Percentiles rank a stretch among this genome's conserved stretches.
Conservation (phyloP, 2,329 filamentous ascomycete species). For the Salinomyces thailandicus region DNA sequence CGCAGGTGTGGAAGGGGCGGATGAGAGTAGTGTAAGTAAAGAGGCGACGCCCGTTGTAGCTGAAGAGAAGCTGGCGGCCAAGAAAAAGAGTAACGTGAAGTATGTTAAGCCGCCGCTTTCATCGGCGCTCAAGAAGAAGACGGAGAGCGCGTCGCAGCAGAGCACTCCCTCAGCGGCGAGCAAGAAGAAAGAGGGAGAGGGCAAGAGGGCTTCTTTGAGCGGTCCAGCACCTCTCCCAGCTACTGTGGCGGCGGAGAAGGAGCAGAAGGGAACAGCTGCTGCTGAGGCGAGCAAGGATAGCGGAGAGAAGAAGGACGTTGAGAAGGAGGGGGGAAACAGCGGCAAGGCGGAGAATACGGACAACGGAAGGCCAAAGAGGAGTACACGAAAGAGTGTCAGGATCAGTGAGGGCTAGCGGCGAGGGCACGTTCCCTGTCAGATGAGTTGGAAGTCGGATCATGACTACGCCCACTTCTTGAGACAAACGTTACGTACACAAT, state of each 20-base stretch:
- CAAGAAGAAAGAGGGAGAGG: slow-evolving; percentile 3
- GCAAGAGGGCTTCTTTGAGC: background rate
- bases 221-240: background rate
- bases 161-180: slow-evolving; percentile 4
- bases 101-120: slow-evolving; percentile 11
- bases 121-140: slow-evolving; percentile 1
- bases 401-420: slow-evolving; percentile 17
- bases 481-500: too few species aligned
- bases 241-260: slow-evolving; percentile 5
- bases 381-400: slow-evolving; percentile 23
- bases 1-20: slow-evolving; percentile 10
- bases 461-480: too few species aligned
- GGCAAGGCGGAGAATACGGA: slow-evolving; percentile 6
- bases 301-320: slow-evolving; percentile 4
- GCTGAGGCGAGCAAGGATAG: background rate
- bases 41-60: slow-evolving; percentile 14
- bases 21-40: slow-evolving; percentile 13
- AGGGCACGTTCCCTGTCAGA: too few species aligned
- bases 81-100: slow-evolving; percentile 10
- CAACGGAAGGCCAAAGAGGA: slow-evolving; percentile 16
- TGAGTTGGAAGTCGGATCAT: too few species aligned
- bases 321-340: slow-evolving; percentile 3
- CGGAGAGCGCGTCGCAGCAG: background rate
- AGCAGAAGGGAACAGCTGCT: slow-evolving; percentile 3
- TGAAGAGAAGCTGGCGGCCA: slow-evolving; percentile 10